Conservation (phyloP, 2,329 filamentous ascomycete species). For the Helminthosporium solani region DNA sequence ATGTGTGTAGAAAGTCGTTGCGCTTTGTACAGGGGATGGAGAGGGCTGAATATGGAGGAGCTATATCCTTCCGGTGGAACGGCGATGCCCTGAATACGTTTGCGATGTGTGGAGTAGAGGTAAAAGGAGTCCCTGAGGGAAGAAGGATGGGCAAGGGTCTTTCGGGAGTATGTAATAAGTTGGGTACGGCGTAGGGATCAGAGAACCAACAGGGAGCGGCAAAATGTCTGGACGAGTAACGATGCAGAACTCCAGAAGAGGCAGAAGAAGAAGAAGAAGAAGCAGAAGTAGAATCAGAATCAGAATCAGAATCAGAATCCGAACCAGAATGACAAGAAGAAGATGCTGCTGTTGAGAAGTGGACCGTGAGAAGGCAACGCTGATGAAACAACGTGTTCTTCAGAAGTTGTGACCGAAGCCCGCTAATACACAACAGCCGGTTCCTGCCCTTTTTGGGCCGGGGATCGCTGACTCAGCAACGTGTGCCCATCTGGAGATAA, state of each 20-base stretch:
- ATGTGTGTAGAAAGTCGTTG: slow-evolving; percentile 3
- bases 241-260: background rate
- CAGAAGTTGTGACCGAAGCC: background rate
- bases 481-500: no score
- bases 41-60: background rate
- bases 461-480: no score
- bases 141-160: slow-evolving; percentile 3
- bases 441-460: no score
- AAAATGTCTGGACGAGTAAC: no score
- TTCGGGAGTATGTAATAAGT: slow-evolving; percentile 5
- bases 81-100: slow-evolving; percentile 5
- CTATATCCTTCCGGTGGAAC: background rate
- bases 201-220: no score
- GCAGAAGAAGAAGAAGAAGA: background rate
- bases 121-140: slow-evolving; percentile 1
- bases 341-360: no score
- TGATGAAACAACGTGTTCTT: background rate
- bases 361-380: background rate
- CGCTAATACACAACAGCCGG: background rate
- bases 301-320: no score
- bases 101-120: background rate
- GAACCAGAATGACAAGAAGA: no score
- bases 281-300: no score
- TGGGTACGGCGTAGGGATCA: background rate
- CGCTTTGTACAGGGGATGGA: background rate